Evolutionary conservation across 2,329 filamentous ascomycete genomes (phyloP).

Genomic region (Albophoma yamanashiensis): DNA sequence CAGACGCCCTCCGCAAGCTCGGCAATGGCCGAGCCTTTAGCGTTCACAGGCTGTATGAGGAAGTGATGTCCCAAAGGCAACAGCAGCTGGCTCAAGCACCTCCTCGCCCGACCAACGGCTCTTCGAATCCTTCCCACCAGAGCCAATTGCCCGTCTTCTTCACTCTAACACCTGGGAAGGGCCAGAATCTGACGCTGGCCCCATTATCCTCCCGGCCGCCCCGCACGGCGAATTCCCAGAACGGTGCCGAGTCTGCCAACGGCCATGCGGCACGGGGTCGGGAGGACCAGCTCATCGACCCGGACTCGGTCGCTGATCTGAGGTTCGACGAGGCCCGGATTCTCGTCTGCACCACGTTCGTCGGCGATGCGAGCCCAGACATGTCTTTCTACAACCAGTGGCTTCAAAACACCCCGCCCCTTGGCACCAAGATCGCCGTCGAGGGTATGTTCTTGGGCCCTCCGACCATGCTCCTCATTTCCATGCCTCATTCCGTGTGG

Average conservation of each 20-base stretch:
- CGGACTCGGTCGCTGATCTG: conserved; percentile 39
- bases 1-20: conserved; percentile 44
- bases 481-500: conserved; percentile 54
- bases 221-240: conserved; percentile 13
- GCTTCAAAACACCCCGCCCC: conserved; percentile 48
- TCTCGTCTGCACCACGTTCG: conserved; percentile 57
- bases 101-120: conserved; percentile 33
- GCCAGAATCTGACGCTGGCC: conserved; percentile 41
- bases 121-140: conserved; percentile 20
- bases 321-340: conserved; percentile 52
- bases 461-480: conserved; percentile 55
- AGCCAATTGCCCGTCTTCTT: conserved; percentile 40
- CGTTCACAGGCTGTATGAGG: conserved; percentile 45
- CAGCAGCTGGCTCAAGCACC: conserved; percentile 30
- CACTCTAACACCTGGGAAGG: conserved; percentile 42
- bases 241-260: conserved; percentile 14
- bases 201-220: conserved; percentile 27
- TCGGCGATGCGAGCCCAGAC: conserved; percentile 53
- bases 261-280: conserved; percentile 10
- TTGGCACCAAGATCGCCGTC: conserved; percentile 48
- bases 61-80: conserved; percentile 35
- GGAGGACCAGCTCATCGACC: conserved; percentile 32
- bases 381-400: conserved; percentile 58
- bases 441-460: conserved; percentile 60
- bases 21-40: conserved; percentile 44